A percentile compares a stretch with the other conserved stretches of the same genome.
Conservation (phyloP, 768 basidiomycete species). For the Tephrocybe rancida region DNA sequence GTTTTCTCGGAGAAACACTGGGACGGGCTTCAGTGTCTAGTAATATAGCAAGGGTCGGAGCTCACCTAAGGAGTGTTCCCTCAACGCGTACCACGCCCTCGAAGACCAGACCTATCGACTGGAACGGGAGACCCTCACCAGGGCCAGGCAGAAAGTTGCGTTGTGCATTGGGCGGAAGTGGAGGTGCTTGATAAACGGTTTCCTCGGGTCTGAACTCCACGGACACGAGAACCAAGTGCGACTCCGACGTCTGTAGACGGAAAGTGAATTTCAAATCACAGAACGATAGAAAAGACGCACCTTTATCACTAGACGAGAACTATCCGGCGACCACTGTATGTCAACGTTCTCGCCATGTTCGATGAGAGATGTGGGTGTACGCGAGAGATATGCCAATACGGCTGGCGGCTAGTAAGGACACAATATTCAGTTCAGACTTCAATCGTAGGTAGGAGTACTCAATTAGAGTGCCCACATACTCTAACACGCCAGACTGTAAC, state of each 20-base stretch:
- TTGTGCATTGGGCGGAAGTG: constrained; percentile 56
- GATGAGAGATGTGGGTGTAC: constrained; percentile 74
- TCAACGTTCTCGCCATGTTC: constrained; percentile 83
- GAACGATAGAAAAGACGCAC: constrained; percentile 40
- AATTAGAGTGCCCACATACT: constrained; percentile 43
- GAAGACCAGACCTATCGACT: constrained; percentile 68
- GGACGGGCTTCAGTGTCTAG: neutral
- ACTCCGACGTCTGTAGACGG: constrained; percentile 71
- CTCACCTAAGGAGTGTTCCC: constrained; percentile 71
- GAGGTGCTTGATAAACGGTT: constrained; percentile 54
- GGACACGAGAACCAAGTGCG: constrained; percentile 75
- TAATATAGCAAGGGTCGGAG: neutral
- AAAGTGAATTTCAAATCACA: neutral
- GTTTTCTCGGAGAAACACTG: constrained; percentile 76
- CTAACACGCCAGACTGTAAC: constrained; percentile 82
- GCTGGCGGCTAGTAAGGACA: constrained; percentile 59
- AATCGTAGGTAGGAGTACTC: neutral
- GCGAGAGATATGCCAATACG: constrained; percentile 70
- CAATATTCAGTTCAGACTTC: constrained; percentile 3
- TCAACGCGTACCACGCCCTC: constrained; percentile 85
- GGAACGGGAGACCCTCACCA: constrained; percentile 76
- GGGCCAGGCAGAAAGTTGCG: constrained; percentile 77
- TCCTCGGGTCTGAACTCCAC: constrained; percentile 61
- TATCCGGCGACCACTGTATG: constrained; percentile 84
- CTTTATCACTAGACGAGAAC: constrained; percentile 76